These are phyloP conservation scores for Kingdonia uniflora DNA, from an alignment of 164 flowering plant genomes.

Conservation along the genomic window DNA sequence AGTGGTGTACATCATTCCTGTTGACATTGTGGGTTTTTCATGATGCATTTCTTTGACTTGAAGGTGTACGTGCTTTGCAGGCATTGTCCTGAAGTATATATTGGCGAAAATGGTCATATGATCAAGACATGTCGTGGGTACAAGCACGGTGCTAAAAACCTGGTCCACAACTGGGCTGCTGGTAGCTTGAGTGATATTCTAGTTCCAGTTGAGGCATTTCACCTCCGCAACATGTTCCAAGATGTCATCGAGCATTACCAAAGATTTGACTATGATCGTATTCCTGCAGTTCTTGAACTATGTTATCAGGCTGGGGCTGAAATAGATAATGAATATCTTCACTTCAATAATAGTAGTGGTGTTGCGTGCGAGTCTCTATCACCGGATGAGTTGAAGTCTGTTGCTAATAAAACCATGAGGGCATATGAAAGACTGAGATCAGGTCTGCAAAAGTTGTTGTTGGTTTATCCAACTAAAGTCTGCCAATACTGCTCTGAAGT, in stretches of 20 bases:
- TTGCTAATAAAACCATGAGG: constrained; percentile 45
- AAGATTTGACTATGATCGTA: constrained; percentile 74
- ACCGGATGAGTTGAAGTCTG: constrained; percentile 19
- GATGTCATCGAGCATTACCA: constrained; percentile 55
- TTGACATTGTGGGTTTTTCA: background rate
- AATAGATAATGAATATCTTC: constrained; percentile 16
- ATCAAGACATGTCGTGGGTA: constrained; percentile 63
- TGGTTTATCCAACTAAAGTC: constrained; percentile 71
- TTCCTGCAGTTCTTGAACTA: constrained; percentile 79
- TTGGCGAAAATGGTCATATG: constrained; percentile 69
- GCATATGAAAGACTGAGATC: constrained; percentile 77
- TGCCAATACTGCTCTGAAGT: constrained; percentile 83
- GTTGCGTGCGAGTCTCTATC: constrained; percentile 15
- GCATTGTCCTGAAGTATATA: constrained; percentile 72
- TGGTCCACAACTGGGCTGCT: constrained; percentile 52
- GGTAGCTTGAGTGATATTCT: constrained; percentile 64
- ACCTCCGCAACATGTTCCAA: constrained; percentile 51
- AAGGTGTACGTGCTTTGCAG: constrained; percentile 28
- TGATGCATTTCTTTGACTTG: background rate
- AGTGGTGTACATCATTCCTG: background rate
- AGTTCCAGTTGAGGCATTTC: constrained; percentile 72
- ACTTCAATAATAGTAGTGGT: background rate
- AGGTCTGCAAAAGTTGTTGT: constrained; percentile 56
- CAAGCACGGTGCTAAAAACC: constrained; percentile 34
- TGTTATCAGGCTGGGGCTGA: constrained; percentile 80